Evolutionary conservation across 2,329 filamentous ascomycete genomes (phyloP).

Genomic region (Acrodontium crateriforme): DNA sequence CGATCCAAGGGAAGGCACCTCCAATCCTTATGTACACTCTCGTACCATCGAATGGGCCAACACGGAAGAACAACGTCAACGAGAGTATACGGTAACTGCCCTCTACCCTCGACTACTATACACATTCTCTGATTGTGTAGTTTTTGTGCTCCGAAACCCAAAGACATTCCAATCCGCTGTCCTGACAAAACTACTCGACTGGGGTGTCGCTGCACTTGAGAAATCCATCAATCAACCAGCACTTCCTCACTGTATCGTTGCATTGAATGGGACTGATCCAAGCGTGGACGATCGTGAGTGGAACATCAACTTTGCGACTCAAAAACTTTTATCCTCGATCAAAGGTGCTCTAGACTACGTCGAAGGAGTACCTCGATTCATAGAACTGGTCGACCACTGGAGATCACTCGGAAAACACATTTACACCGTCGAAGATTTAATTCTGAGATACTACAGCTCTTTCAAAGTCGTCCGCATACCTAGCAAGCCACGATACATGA

Average conservation of each 20-base stretch:
- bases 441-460: conserved; percentile 38
- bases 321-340: conserved; percentile 20
- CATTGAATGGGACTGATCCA: conserved; percentile 26
- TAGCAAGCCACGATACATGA: conserved; percentile 28
- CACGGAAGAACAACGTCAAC: conserved; percentile 16
- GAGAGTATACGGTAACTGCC: conserved; percentile 26
- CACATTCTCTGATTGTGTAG: conserved; percentile 31
- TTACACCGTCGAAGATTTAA: conserved; percentile 32
- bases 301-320: conserved; percentile 21
- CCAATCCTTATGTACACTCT: conserved; percentile 9
- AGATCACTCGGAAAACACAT: conserved; percentile 27
- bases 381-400: conserved; percentile 32
- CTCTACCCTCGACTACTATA: conserved; percentile 30
- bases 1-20: conserved; percentile 6
- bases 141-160: conserved; percentile 28
- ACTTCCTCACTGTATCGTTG: conserved; percentile 41
- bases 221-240: conserved; percentile 42
- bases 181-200: conserved; percentile 30
- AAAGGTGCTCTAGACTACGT: conserved; percentile 17
- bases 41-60: conserved; percentile 21
- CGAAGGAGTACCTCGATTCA: conserved; percentile 20
- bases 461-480: conserved; percentile 36
- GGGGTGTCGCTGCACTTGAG: conserved; percentile 39
- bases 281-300: conserved; percentile 21
- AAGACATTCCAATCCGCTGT: conserved; percentile 24